Conservation (phyloP, 1,139 yeast species). For the Yarrowia galli region DNA sequence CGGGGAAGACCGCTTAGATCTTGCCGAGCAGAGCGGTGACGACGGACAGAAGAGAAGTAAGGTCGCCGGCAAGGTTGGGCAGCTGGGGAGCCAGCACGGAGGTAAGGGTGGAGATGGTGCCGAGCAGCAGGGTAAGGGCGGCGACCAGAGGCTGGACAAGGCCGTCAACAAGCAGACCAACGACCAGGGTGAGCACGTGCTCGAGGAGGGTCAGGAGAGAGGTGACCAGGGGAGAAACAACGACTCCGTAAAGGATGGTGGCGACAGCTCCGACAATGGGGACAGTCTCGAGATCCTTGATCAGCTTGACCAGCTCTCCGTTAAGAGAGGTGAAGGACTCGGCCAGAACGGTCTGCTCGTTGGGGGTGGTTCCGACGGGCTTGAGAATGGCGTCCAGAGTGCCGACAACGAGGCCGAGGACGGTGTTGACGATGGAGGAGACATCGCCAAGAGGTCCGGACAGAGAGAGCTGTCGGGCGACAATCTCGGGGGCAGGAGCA, state of each 20-base stretch:
- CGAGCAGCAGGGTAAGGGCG: slow-evolving; percentile 20
- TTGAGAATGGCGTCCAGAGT: slow-evolving; percentile 16
- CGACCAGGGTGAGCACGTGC: slow-evolving; percentile 30
- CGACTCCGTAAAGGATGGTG: slow-evolving; percentile 11
- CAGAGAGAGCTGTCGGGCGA: slow-evolving; percentile 24
- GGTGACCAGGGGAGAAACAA: slow-evolving; percentile 22
- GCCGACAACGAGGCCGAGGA: slow-evolving; percentile 14
- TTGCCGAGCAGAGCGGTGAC: slow-evolving; percentile 17
- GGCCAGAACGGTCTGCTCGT: slow-evolving; percentile 18
- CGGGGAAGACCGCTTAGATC: neutral
- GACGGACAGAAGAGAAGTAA: slow-evolving; percentile 2
- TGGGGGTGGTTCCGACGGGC: slow-evolving; percentile 20
- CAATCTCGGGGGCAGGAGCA: slow-evolving; percentile 29
- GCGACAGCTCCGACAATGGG: slow-evolving; percentile 22
- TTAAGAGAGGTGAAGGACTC: slow-evolving; percentile 25
- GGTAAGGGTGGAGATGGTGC: slow-evolving; percentile 21
- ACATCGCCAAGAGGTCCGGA: slow-evolving; percentile 21
- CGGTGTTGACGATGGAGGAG: slow-evolving; percentile 14
- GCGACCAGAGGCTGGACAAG: slow-evolving; percentile 31
- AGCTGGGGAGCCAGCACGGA: slow-evolving; percentile 15
- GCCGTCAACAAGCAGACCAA: slow-evolving; percentile 27
- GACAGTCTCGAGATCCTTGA: slow-evolving; percentile 14
- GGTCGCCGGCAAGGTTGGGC: slow-evolving; percentile 27
- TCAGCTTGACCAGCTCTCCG: slow-evolving; percentile 3
- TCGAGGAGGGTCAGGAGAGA: slow-evolving; percentile 27